Percentiles rank a stretch among this genome's conserved stretches.
phyloP scores from a whole-genome alignment of 495 filamentous ascomycete genomes.

The Aspergillus ellipticus region DNA sequence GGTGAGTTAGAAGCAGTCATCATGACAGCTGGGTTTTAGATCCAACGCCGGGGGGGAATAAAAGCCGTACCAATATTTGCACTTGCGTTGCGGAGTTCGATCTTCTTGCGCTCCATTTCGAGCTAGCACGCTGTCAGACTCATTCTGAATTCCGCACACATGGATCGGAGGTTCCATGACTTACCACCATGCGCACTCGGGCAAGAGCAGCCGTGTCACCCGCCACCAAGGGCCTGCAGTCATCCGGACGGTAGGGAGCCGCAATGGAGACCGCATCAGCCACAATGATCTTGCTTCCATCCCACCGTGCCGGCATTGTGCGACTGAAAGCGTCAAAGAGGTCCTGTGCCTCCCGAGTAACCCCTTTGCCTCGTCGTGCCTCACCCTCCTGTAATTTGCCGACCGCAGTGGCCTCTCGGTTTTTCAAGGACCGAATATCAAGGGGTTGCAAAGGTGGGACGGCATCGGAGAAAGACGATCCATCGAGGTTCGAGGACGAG shows the following conservation, averaged over 20 bases:
- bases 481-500: slow-evolving; percentile 30
- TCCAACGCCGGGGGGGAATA: slow-evolving; percentile 28
- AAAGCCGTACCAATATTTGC: slow-evolving; percentile 38
- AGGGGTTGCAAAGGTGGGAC: slow-evolving; percentile 43
- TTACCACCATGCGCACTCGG: slow-evolving; percentile 63
- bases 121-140: slow-evolving; percentile 27
- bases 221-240: slow-evolving; percentile 49
- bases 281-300: slow-evolving; percentile 59
- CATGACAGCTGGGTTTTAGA: slow-evolving; percentile 4
- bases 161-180: slow-evolving; percentile 20
- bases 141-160: background rate
- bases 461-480: slow-evolving; percentile 41
- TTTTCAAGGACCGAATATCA: slow-evolving; percentile 49
- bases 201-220: slow-evolving; percentile 48
- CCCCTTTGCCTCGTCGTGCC: slow-evolving; percentile 55
- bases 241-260: slow-evolving; percentile 57
- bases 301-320: slow-evolving; percentile 64
- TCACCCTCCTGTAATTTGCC: slow-evolving; percentile 52
- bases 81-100: slow-evolving; percentile 44
- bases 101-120: slow-evolving; percentile 50
- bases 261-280: slow-evolving; percentile 61
- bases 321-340: slow-evolving; percentile 63
- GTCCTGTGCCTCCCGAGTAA: slow-evolving; percentile 64
- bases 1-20: slow-evolving; percentile 7
- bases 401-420: slow-evolving; percentile 52